Conservation (phyloP, 108 stramenopile species). For the Pseudonitzschia multistriata region DNA sequence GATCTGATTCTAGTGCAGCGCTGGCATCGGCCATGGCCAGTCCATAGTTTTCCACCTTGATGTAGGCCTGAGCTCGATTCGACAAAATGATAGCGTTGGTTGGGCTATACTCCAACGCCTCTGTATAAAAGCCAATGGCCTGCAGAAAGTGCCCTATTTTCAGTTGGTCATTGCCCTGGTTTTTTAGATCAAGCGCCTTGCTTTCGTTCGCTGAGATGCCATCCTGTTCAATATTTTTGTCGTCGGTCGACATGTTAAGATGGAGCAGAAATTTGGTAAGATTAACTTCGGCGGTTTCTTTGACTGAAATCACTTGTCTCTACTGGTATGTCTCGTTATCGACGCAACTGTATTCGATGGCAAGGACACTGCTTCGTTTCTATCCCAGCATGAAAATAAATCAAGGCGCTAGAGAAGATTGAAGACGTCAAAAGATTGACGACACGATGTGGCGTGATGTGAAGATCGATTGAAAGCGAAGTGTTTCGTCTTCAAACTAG, state of each 20-base stretch:
- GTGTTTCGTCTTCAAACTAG: too few relatives aligned
- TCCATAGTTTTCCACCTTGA: slow-evolving; percentile 95
- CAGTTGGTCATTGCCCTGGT: slow-evolving; percentile 72
- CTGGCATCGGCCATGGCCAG: slow-evolving; percentile 94
- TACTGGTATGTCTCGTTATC: neutral
- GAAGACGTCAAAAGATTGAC: too few relatives aligned
- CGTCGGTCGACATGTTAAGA: neutral
- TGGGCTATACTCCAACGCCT: slow-evolving; percentile 69
- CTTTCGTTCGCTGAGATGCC: slow-evolving; percentile 22
- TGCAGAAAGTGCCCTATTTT: slow-evolving; percentile 62
- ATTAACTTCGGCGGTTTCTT: neutral
- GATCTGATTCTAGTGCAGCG: slow-evolving; percentile 84
- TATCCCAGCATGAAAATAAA: neutral
- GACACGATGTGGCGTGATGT: too few relatives aligned
- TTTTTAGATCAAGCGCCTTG: slow-evolving; percentile 65
- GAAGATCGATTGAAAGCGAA: too few relatives aligned
- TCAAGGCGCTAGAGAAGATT: too few relatives aligned
- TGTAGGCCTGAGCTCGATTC: slow-evolving; percentile 93
- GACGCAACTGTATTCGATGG: neutral
- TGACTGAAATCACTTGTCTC: neutral
- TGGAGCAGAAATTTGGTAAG: neutral
- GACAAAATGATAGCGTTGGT: slow-evolving; percentile 83
- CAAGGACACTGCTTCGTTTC: neutral
- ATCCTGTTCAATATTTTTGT: neutral
- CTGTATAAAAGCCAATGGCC: slow-evolving; percentile 76